Base-by-base conservation (phyloP, 768 basidiomycete species). In the Trametes punicea region DNA sequence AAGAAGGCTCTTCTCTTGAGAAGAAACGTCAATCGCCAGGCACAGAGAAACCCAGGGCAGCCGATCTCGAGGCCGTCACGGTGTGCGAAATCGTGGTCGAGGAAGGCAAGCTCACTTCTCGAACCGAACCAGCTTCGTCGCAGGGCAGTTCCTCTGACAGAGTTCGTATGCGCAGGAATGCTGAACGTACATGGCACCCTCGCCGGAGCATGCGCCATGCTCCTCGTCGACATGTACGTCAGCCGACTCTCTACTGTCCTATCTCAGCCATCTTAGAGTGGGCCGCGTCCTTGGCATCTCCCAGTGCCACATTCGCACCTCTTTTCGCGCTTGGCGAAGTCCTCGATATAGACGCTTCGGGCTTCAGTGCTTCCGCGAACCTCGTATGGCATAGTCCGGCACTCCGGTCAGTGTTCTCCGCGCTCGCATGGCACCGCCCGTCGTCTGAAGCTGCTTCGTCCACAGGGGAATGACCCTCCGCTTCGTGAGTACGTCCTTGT, bases 181-280 rank as follows among this genome's bases (percentile, higher is more conserved):
- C 61, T 67, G 18, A 67, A 69, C 46, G 60, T 63, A 5, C 63
- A 65, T 26, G 62, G 65, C n/a, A 48, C 52, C 4, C 42, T 69
- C 5, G 49, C 65, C 4, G 67, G 67, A 1, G 55, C 58, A 0
- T 65, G 63, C 26, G 53, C 57, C 7, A 48, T 49, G 21, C 60
- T 57, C 31, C 30, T 67, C 23, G 29, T 69, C 15, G 67, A 69
- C 42, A 34, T 65, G 67, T 69, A 44, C 25, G 62, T 59, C 6
- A 16, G 21, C 34, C 10, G 11, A 16, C 15, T 40, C 9, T 29
- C 20, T 13, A 26, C 9, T 2, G 4, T 2, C 8, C 41, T 21
- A 26, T 45, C 6, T 21, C n/a, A n/a, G n/a, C n/a, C n/a, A n/a
- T n/a, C n/a, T n/a, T n/a, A n/a, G n/a, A n/a, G n/a, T n/a, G n/a